Base-by-base conservation (phyloP, 1,284 basidiomycete genomes). In the Cystobasidium pallidum region DNA sequence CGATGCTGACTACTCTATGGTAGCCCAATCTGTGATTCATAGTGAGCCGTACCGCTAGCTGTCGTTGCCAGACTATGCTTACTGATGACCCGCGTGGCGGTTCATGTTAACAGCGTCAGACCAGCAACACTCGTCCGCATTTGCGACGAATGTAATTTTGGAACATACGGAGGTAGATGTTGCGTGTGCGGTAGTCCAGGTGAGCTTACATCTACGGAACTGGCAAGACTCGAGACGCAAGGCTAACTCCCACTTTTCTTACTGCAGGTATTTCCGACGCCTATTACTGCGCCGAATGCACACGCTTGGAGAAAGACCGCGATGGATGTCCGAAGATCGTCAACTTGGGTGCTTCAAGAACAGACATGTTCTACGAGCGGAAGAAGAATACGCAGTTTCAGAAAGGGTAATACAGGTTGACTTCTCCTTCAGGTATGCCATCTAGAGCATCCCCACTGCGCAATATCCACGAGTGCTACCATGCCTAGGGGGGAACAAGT, bases 321-420 rank as follows among this genome's bases (percentile, higher is more conserved):
- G 96, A 99, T 80, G 96, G 96, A 0, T 99, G 96, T 83, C 94
- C 94, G 1, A 97, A 98, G 85, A 96, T 99, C 76, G 93, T 99
- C 78, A 99, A 99, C 79, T 84, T 96, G 21, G 94, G 94, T 73
- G 90, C 91, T 19, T 75, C 75, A 28, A 41, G 91, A 78, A 93
- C 91, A 59, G 91, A 94, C 80, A 81, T 93, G 55, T 94, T 94
- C 84, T 94, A 93, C 78, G 91, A 93, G 80, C 84, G 91, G 75
- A 77, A 77, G 43, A 73, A 74, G 0, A 73, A 52, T 15, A 66
- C 34, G 7, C 49, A 57, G 15, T 72, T 72, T 45, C 62, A 72
- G 52, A 71, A 71, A 52, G 68, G 68, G 2, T 71, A 24, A 49
- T 30, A 11, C 2, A n/a, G n/a, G n/a, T n/a, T n/a, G n/a, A n/a